These are phyloP conservation scores for Cordia subcordata DNA, from an alignment of 257 asterid species.

Conservation along the genomic window DNA sequence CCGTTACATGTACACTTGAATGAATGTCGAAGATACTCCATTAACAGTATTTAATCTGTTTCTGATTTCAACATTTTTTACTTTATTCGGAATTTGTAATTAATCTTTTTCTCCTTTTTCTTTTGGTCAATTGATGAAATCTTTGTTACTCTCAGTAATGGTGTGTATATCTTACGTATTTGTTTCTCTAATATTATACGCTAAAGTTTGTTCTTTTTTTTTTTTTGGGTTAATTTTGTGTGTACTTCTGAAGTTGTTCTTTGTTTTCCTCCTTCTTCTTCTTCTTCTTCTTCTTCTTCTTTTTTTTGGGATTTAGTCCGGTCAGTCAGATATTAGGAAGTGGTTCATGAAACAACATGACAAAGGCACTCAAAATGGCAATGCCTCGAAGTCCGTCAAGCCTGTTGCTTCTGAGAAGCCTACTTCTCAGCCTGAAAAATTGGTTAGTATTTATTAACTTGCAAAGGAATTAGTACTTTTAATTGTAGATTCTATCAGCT, in stretches of 20 bases:
- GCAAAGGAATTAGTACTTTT: neutral
- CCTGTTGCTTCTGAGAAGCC: conserved; percentile 39
- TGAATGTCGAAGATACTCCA: too few relatives aligned
- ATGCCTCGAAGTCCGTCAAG: conserved; percentile 35
- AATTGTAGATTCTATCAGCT: too few relatives aligned
- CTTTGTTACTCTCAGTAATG: neutral
- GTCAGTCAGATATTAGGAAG: conserved; percentile 88
- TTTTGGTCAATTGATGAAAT: too few relatives aligned
- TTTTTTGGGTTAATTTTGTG: too few relatives aligned
- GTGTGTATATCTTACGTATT: too few relatives aligned
- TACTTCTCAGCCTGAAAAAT: conserved; percentile 36
- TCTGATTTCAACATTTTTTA: too few relatives aligned
- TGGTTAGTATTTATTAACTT: conserved; percentile 22
- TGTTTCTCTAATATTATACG: neutral
- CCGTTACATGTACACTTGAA: too few relatives aligned
- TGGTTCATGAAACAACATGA: conserved; percentile 85
- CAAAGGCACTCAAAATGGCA: conserved; percentile 51
- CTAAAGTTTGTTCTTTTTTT: neutral
- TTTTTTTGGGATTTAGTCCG: neutral
- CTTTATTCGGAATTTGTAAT: too few relatives aligned
- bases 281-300: too few relatives aligned
- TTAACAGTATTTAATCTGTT: too few relatives aligned
- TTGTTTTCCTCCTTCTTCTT: too few relatives aligned
- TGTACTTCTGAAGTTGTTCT: neutral
- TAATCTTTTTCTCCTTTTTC: too few relatives aligned